A percentile compares a stretch with the other conserved stretches of the same genome.
These are phyloP conservation scores for Stagonosporopsis rhizophila DNA, from an alignment of 2,329 filamentous ascomycete species.

Conservation along the genomic window DNA sequence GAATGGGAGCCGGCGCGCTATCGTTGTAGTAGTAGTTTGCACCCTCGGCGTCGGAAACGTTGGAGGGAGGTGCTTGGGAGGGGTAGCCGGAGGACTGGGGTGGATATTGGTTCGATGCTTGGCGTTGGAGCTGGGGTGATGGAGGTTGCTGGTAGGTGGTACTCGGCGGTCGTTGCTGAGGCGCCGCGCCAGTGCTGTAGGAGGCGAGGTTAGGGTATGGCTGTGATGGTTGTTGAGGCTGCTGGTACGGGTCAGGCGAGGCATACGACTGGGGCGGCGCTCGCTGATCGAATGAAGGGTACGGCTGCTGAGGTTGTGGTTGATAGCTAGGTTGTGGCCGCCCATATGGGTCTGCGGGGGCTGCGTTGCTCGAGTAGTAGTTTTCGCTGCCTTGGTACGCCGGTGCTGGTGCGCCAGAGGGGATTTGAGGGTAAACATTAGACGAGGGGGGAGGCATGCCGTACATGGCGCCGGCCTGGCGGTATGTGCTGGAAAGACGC, in stretches of 20 bases:
- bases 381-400: slow-evolving; percentile 69
- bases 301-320: slow-evolving; percentile 52
- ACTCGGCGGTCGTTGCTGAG: slow-evolving; percentile 35
- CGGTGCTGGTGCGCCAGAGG: slow-evolving; percentile 35
- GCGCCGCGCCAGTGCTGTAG: slow-evolving; percentile 26
- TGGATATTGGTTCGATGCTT: slow-evolving; percentile 44
- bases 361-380: slow-evolving; percentile 77
- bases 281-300: slow-evolving; percentile 47
- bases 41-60: slow-evolving; percentile 43
- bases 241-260: slow-evolving; percentile 44
- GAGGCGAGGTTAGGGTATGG: slow-evolving; percentile 44
- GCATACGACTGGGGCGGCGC: slow-evolving; percentile 36
- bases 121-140: slow-evolving; percentile 49
- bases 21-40: slow-evolving; percentile 46
- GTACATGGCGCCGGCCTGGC: slow-evolving; percentile 67
- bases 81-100: slow-evolving; percentile 42
- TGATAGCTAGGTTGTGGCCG: slow-evolving; percentile 61
- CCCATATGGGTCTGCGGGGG: slow-evolving; percentile 56
- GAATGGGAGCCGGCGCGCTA: slow-evolving; percentile 32
- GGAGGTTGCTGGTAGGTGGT: slow-evolving; percentile 40
- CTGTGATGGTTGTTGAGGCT: slow-evolving; percentile 44
- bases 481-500: slow-evolving; percentile 89
- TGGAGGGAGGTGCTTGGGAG: slow-evolving; percentile 43
- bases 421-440: slow-evolving; percentile 74
- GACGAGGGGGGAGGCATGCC: slow-evolving; percentile 57